Evolutionary conservation across 2,329 filamentous ascomycete species (phyloP).

Genomic region (Penicillium rolfsii): DNA sequence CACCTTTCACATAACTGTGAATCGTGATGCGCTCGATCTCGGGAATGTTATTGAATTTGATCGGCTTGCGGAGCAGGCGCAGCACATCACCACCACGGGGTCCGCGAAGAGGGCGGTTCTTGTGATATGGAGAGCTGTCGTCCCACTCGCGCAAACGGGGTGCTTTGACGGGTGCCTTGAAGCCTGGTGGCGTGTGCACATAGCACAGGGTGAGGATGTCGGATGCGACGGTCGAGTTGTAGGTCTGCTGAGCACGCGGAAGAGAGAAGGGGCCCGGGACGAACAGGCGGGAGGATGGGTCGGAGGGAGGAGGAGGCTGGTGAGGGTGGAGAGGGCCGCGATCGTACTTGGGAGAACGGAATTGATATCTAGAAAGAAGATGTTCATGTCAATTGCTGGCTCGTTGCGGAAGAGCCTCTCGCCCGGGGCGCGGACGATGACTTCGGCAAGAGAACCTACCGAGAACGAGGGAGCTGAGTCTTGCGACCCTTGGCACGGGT

Average conservation of each 20-base stretch:
- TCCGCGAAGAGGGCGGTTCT: constrained; percentile 81
- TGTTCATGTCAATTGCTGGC: constrained; percentile 1
- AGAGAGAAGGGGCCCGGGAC: constrained; percentile 87
- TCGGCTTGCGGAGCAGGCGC: constrained; percentile 57
- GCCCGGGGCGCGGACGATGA: background rate
- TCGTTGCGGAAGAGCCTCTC: background rate
- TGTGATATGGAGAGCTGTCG: constrained; percentile 89
- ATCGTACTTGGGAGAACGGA: constrained; percentile 90
- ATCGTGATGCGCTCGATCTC: constrained; percentile 79
- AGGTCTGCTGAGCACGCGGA: constrained; percentile 87
- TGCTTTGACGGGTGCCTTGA: constrained; percentile 58
- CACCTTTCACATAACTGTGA: constrained; percentile 71
- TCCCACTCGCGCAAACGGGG: constrained; percentile 83
- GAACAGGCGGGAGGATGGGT: constrained; percentile 86
- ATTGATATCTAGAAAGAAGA: constrained; percentile 74
- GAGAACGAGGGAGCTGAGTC: constrained; percentile 55
- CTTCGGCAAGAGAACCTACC: constrained; percentile 42
- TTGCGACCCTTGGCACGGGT: constrained; percentile 51
- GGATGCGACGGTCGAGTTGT: constrained; percentile 78
- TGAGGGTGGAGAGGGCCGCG: constrained; percentile 91
- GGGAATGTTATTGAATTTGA: constrained; percentile 82
- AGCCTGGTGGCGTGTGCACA: constrained; percentile 80
- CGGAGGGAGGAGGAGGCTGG: constrained; percentile 82
- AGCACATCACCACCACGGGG: constrained; percentile 74
- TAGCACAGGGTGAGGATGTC: constrained; percentile 91